These are phyloP conservation scores for Trametes meyenii DNA, from an alignment of 768 basidiomycete species.

Conservation along the genomic window DNA sequence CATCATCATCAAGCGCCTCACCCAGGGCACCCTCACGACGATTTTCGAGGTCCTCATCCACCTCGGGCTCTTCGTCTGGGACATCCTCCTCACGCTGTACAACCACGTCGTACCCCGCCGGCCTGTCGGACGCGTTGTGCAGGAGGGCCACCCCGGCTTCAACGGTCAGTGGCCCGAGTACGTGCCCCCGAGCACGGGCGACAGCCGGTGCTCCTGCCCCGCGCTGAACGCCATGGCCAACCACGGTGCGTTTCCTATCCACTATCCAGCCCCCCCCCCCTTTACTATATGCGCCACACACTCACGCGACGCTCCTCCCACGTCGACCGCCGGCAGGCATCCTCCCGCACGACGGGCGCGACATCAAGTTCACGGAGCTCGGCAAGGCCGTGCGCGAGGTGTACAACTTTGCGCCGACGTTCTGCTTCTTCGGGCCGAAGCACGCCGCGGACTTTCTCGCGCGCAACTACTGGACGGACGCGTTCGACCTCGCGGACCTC, in stretches of 20 bases:
- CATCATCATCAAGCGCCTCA: slow-evolving; percentile 22
- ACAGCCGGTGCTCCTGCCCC: slow-evolving; percentile 75
- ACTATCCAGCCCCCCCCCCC: neutral
- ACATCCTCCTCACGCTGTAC: slow-evolving; percentile 11
- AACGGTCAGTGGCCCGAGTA: slow-evolving; percentile 74
- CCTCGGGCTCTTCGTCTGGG: slow-evolving; percentile 45
- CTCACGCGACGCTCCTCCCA: neutral
- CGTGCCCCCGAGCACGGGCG: slow-evolving; percentile 55
- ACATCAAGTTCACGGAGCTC: slow-evolving; percentile 61
- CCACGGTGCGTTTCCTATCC: slow-evolving; percentile 53
- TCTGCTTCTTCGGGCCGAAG: slow-evolving; percentile 68
- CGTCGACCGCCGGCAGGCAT: slow-evolving; percentile 35
- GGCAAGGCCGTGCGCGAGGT: slow-evolving; percentile 49
- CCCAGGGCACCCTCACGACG: slow-evolving; percentile 16
- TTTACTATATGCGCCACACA: neutral
- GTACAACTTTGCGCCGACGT: slow-evolving; percentile 72
- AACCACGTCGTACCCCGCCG: slow-evolving; percentile 56
- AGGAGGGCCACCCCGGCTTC: slow-evolving; percentile 42
- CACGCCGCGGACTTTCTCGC: slow-evolving; percentile 60
- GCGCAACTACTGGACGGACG: slow-evolving; percentile 57
- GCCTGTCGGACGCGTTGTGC: slow-evolving; percentile 31
- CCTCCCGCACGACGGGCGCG: slow-evolving; percentile 64
- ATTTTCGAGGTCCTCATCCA: slow-evolving; percentile 45
- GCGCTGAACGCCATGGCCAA: slow-evolving; percentile 83
- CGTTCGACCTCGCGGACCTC: slow-evolving; percentile 67